Conservation (phyloP, 2,329 filamentous ascomycete species). For the Fusarium sp. region DNA sequence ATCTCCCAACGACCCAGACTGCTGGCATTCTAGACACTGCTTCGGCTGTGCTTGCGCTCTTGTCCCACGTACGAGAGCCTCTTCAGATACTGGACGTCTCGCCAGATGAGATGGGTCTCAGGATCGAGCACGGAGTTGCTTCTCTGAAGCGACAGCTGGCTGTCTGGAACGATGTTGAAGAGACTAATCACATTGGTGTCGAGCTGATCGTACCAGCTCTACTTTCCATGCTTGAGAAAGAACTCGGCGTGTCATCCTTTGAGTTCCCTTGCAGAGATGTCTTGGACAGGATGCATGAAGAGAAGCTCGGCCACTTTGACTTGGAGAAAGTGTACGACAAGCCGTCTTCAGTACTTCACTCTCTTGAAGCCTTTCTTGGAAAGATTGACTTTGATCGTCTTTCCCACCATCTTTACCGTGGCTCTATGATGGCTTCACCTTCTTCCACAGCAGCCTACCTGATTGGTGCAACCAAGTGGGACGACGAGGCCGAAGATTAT, state of each 20-base stretch:
- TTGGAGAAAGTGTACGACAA: not conserved
- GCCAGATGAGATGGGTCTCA: not conserved
- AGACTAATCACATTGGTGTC: slow-evolving; percentile 1
- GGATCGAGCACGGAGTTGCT: not conserved
- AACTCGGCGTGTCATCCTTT: rapidly evolving
- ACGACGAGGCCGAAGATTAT: not conserved
- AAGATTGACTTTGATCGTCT: not conserved
- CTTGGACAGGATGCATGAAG: not conserved
- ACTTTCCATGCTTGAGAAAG: not conserved
- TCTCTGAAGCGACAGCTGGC: not conserved
- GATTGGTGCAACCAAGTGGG: not conserved
- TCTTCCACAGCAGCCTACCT: not conserved
- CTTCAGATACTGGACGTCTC: not conserved
- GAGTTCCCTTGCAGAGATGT: not conserved
- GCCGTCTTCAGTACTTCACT: not conserved
- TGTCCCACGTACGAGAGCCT: not conserved
- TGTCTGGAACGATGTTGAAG: not conserved
- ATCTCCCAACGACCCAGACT: not conserved
- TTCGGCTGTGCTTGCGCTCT: not conserved
- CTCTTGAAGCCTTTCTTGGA: not conserved
- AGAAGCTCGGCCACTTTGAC: not conserved
- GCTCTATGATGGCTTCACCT: not conserved
- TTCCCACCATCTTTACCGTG: not conserved
- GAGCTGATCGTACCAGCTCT: not conserved
- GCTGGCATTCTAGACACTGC: not conserved